These are phyloP conservation scores for Spinacia oleracea DNA, from an alignment of 179 eudicot genomes.

Conservation along the genomic window DNA sequence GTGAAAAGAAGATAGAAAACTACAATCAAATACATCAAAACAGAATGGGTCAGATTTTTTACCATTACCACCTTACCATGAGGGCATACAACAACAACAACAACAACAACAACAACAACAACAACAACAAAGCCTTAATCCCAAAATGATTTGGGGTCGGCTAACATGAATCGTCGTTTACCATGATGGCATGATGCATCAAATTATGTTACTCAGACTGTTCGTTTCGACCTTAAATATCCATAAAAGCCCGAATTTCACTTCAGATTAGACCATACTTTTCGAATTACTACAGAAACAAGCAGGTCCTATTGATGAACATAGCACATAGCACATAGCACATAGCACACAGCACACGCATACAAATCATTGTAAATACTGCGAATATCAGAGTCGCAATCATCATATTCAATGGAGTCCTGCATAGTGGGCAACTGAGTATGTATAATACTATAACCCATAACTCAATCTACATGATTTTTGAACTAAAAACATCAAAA, in stretches of 20 bases:
- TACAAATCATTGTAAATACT: not conserved
- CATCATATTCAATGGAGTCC: not conserved
- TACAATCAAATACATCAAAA: not conserved
- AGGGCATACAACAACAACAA: no score
- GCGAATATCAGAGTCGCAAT: not conserved
- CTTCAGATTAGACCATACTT: not conserved
- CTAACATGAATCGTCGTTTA: no score
- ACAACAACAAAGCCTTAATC: no score
- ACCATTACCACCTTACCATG: not conserved
- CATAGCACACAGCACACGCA: no score
- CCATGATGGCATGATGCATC: not conserved
- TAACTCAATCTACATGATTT: not conserved
- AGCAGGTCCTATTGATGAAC: no score
- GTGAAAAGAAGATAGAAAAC: not conserved
- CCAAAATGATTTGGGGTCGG: no score
- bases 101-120: no score
- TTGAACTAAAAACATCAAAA: not conserved
- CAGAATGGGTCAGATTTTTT: not conserved
- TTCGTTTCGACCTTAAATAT: not conserved
- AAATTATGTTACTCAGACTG: not conserved
- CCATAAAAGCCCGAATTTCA: not conserved
- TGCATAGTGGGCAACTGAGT: not conserved
- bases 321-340: no score
- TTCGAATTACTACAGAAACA: constrained; percentile 2
- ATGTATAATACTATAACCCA: no score